Percentiles rank a stretch among this genome's conserved stretches.
phyloP scores from a whole-genome alignment of 1,284 basidiomycete genomes.

The Trichosporon sp. region DNA sequence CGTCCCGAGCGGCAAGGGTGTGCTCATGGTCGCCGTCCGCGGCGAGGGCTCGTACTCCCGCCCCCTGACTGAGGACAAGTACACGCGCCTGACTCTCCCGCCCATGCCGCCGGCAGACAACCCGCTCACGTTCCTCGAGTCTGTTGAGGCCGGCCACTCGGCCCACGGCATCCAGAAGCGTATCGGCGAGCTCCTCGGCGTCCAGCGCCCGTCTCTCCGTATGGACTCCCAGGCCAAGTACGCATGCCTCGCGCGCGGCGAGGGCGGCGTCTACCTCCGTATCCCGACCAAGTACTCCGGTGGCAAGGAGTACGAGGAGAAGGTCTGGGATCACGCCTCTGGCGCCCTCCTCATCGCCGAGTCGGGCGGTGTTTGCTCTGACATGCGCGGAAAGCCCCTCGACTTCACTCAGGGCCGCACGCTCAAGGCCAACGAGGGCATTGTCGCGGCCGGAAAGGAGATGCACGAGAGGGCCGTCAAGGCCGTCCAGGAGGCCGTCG shows the following conservation, averaged over 20 bases:
- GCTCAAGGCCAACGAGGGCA: constrained; percentile 81
- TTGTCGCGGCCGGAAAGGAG: constrained; percentile 73
- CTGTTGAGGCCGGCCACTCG: constrained; percentile 89
- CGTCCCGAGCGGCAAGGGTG: constrained; percentile 63
- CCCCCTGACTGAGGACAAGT: constrained; percentile 42
- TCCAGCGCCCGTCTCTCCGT: constrained; percentile 67
- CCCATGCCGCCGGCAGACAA: constrained; percentile 44
- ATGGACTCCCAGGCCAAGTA: constrained; percentile 99
- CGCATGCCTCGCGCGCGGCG: constrained; percentile 80
- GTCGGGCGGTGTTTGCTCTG: constrained; percentile 82
- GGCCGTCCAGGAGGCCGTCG: constrained; percentile 71
- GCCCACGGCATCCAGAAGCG: constrained; percentile 79
- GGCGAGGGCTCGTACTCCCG: constrained; percentile 71
- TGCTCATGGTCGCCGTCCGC: constrained; percentile 78
- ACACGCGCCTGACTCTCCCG: constrained; percentile 47
- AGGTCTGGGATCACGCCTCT: constrained; percentile 96
- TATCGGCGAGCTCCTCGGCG: constrained; percentile 70
- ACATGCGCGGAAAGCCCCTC: constrained; percentile 76
- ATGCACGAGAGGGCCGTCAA: constrained; percentile 70
- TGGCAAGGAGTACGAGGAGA: constrained; percentile 77
- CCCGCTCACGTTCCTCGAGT: constrained; percentile 73
- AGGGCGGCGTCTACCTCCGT: constrained; percentile 85
- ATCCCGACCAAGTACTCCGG: constrained; percentile 71
- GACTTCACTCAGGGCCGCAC: constrained; percentile 87
- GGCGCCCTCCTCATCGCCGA: constrained; percentile 84